Evolutionary conservation across 495 filamentous ascomycete species (phyloP).

Genomic region (Podospora pseudoanserina): DNA sequence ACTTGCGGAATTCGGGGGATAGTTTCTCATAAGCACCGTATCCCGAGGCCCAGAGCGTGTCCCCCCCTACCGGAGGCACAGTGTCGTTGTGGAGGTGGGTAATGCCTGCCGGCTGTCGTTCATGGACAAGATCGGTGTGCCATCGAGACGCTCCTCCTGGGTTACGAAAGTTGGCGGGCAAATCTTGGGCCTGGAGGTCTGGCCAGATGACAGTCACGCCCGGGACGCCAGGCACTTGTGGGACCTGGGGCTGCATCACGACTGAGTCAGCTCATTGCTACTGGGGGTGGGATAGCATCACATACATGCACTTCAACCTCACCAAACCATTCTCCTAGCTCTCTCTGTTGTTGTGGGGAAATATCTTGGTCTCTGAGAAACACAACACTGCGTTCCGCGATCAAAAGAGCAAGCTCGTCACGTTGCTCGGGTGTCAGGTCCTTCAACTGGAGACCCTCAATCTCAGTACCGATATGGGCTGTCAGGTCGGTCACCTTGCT

Average conservation of each 20-base stretch:
- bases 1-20: conserved; percentile 62
- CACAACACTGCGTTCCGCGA: conserved; percentile 70
- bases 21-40: conserved; percentile 71
- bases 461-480: conserved; percentile 66
- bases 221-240: conserved; percentile 63
- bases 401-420: conserved; percentile 67
- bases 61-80: conserved; percentile 61
- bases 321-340: conserved; percentile 62
- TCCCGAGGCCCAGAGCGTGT: conserved; percentile 69
- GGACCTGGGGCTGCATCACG: conserved; percentile 56
- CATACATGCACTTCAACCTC: conserved; percentile 66
- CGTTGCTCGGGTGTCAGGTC: conserved; percentile 63
- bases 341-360: conserved; percentile 64
- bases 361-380: conserved; percentile 74
- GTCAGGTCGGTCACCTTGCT: conserved; percentile 65
- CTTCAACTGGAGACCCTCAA: conserved; percentile 65
- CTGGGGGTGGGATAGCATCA: conserved; percentile 1
- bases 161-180: conserved; percentile 54
- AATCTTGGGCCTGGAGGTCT: conserved; percentile 56
- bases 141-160: conserved; percentile 63
- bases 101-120: conserved; percentile 65
- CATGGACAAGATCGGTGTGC: conserved; percentile 70
- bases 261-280: not conserved
- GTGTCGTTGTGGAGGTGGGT: conserved; percentile 69
- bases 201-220: conserved; percentile 69